Evolutionary conservation across 345 rosid species (phyloP).

Genomic region (Eucalyptus caleyi): DNA sequence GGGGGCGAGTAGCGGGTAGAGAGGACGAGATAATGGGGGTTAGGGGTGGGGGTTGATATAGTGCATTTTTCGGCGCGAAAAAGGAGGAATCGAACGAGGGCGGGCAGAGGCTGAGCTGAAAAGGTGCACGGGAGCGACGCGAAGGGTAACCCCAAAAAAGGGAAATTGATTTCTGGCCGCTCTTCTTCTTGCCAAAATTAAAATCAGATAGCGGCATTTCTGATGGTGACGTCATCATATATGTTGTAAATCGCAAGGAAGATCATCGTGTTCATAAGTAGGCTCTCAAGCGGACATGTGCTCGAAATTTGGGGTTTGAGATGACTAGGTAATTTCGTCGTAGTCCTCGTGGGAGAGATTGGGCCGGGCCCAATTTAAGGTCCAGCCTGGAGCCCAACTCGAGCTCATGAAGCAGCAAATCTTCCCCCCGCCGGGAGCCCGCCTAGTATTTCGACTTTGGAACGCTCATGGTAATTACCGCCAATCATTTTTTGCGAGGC

Average conservation of each 20-base stretch:
- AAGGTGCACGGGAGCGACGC: too few relatives aligned
- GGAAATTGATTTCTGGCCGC: not conserved
- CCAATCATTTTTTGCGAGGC: too few relatives aligned
- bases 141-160: not conserved
- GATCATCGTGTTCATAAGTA: not conserved
- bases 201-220: not conserved
- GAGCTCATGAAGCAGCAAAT: not conserved
- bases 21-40: not conserved
- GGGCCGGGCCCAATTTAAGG: not conserved
- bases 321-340: not conserved
- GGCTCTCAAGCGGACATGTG: not conserved
- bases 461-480: not conserved
- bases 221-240: not conserved
- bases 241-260: not conserved
- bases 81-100: not conserved
- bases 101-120: not conserved
- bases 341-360: not conserved
- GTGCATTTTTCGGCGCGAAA: not conserved
- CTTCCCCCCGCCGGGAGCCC: not conserved
- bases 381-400: not conserved
- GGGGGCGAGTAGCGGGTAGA: not conserved
- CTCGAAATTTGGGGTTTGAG: not conserved
- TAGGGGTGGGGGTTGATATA: not conserved
- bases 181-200: not conserved
- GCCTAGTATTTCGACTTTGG: not conserved